phyloP scores from a whole-genome alignment of 371 early-diverging fungal genomes.

The Rhizopus microsporus region DNA sequence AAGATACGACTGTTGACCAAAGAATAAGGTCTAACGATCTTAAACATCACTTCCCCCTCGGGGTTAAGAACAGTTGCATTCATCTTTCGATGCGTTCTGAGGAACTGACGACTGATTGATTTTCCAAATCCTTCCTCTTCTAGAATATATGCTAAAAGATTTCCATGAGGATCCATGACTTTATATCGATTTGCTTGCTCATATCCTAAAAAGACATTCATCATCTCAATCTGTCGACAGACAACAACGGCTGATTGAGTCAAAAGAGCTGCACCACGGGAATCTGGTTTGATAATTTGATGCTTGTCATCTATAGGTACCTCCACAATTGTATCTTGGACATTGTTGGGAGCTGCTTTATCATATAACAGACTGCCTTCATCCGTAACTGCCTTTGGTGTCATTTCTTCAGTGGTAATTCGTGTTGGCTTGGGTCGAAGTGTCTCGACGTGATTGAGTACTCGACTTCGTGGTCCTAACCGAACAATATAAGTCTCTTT shows the following conservation, averaged over 20 bases:
- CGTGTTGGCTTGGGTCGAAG: constrained; percentile 8
- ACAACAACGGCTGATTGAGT: constrained; percentile 69
- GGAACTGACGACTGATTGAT: constrained; percentile 70
- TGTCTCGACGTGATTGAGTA: constrained; percentile 35
- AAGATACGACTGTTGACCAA: constrained; percentile 79
- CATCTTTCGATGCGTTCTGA: constrained; percentile 80
- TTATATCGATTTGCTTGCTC: constrained; percentile 91
- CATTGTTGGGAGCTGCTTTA: constrained; percentile 5
- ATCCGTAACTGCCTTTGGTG: constrained; percentile 1
- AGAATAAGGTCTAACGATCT: constrained; percentile 77
- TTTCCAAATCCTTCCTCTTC: constrained; percentile 73
- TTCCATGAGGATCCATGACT: constrained; percentile 73
- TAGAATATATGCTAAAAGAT: constrained; percentile 76
- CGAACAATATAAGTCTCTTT: neutral
- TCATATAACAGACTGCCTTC: constrained; percentile 4
- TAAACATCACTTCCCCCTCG: constrained; percentile 71
- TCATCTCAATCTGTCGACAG: constrained; percentile 80
- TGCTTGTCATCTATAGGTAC: constrained; percentile 31
- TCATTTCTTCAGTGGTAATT: neutral
- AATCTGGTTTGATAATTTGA: constrained; percentile 38
- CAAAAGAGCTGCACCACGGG: constrained; percentile 46
- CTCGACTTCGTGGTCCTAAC: constrained; percentile 44
- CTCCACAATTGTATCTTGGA: constrained; percentile 25
- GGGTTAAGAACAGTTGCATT: constrained; percentile 74
- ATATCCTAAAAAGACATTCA: constrained; percentile 79